A percentile compares a stretch with the other conserved stretches of the same genome.
These are phyloP conservation scores for Backusella psychrophila DNA, from an alignment of 192 early-diverging fungal genomes.

Conservation along the genomic window DNA sequence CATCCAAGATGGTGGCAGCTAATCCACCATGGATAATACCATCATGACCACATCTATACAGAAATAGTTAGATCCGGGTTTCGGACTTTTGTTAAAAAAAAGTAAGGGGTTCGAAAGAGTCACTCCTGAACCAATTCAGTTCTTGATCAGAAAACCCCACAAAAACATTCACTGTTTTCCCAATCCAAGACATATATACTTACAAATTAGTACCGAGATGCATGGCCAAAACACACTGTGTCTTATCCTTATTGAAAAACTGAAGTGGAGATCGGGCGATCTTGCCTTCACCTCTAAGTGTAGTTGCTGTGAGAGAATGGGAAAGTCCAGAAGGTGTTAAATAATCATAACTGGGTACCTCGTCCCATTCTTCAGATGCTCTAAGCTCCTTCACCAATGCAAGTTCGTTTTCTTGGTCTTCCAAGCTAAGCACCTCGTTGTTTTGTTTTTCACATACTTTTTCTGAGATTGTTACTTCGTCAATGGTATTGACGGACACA, in stretches of 20 bases:
- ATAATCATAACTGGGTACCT: constrained; percentile 27
- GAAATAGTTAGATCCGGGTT: background rate
- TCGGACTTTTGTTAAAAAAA: background rate
- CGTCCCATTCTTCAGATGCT: constrained; percentile 18
- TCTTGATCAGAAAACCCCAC: background rate
- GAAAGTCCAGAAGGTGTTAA: constrained; percentile 20
- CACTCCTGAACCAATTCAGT: background rate
- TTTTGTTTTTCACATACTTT: background rate
- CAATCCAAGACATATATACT: background rate
- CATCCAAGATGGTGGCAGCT: constrained; percentile 36
- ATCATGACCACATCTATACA: constrained; percentile 63
- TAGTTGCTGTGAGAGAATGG: constrained; percentile 36
- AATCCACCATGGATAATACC: constrained; percentile 79
- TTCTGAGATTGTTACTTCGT: background rate
- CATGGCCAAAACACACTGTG: constrained; percentile 47
- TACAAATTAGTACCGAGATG: constrained; percentile 66
- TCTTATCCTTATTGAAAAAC: constrained; percentile 53
- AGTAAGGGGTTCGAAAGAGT: background rate
- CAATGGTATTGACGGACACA: background rate
- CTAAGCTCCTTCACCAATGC: constrained; percentile 12
- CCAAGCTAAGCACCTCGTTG: background rate
- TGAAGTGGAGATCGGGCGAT: constrained; percentile 49
- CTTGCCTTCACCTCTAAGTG: constrained; percentile 51
- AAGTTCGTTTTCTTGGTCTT: constrained; percentile 14
- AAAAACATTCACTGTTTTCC: background rate